Base-by-base conservation (phyloP, 805 yeast genomes). In the Yarrowia sp. region DNA sequence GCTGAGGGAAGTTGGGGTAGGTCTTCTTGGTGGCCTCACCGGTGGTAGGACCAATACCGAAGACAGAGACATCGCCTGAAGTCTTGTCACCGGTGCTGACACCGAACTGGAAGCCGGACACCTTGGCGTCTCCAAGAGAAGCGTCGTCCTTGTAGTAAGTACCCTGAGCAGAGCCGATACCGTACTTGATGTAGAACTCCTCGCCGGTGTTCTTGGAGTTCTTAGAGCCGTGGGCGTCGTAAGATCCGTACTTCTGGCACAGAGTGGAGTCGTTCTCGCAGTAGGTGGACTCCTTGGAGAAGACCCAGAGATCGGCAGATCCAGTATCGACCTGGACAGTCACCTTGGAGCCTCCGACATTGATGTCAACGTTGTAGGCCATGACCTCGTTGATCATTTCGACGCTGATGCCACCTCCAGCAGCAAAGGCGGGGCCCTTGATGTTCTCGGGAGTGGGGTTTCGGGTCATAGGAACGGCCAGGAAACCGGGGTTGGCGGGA, bases 271-370 rank as follows among this genome's bases (percentile, higher is more conserved):
- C 39, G 24, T 38, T 24, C 4, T 3, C 58, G 63, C 71, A 73
- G 65, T 75, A 78, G 2, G 83, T 78, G 66, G 82, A 83, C 38
- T 74, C 67, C 1, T 78, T 65, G 29, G 75, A 73, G 68, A 80
- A 77, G 46, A 86, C 81, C 89, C 89, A 86, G 46, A 86, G 70
- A 69, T 87, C 92, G 1, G 88, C 79, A 0, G 91, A 85, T 3
- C 93, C 93, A 3, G 92, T 87, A 69, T 87, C 93, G 18, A 87
- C 72, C 58, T 83, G 72, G 9, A 86, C 76, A n/a, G 31, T 33
- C 12, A 35, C 31, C 3, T 73, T 68, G 66, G 85, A 85, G 1
- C 74, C 67, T 8, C 93, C 93, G 7, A 87, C 58, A 24, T 68
- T 25, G 32, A 76, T 64, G 36, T 67, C 64, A 7, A 74, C 69